A percentile compares a stretch with the other conserved stretches of the same genome.
phyloP scores from a whole-genome alignment of 2,329 filamentous ascomycete genomes.

The Colletotrichum sublineola region DNA sequence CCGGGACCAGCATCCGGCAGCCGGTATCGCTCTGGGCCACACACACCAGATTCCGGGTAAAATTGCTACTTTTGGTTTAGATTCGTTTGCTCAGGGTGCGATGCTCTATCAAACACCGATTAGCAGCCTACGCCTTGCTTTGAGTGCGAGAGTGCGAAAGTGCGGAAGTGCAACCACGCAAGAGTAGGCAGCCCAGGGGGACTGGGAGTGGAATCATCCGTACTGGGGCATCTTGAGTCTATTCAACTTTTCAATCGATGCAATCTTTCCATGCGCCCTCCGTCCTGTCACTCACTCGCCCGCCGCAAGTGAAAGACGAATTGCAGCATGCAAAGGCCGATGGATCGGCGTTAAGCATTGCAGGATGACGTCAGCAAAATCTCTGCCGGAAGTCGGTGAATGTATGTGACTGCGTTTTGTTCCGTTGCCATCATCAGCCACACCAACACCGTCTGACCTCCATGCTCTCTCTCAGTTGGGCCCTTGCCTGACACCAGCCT shows the following conservation, averaged over 20 bases:
- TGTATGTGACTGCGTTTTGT: neutral
- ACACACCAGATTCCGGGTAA: slow-evolving; percentile 18
- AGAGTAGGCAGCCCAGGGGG: neutral
- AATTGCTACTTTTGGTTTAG: slow-evolving; percentile 18
- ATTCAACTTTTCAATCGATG: neutral
- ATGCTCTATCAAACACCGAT: slow-evolving; percentile 21
- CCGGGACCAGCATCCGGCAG: slow-evolving; percentile 26
- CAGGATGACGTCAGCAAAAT: slow-evolving; percentile 35
- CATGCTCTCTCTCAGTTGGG: neutral
- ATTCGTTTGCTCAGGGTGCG: too few species aligned
- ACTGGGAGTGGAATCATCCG: neutral
- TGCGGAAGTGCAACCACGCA: neutral
- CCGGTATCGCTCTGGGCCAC: slow-evolving; percentile 1
- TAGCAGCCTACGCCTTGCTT: neutral
- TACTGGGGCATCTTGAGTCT: neutral
- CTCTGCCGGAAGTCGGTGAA: slow-evolving; percentile 11
- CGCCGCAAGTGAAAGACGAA: neutral
- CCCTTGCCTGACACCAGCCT: neutral
- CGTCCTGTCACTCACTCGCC: neutral
- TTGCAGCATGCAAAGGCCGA: neutral
- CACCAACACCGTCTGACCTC: slow-evolving; percentile 23
- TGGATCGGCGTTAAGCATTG: neutral
- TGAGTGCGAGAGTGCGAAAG: neutral
- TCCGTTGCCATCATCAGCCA: slow-evolving; percentile 20
- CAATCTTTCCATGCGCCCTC: neutral